Percentiles rank a stretch among this genome's conserved stretches.
These are phyloP conservation scores for Coriaria nepalensis DNA, from an alignment of 306 rosid genomes.

Conservation along the genomic window DNA sequence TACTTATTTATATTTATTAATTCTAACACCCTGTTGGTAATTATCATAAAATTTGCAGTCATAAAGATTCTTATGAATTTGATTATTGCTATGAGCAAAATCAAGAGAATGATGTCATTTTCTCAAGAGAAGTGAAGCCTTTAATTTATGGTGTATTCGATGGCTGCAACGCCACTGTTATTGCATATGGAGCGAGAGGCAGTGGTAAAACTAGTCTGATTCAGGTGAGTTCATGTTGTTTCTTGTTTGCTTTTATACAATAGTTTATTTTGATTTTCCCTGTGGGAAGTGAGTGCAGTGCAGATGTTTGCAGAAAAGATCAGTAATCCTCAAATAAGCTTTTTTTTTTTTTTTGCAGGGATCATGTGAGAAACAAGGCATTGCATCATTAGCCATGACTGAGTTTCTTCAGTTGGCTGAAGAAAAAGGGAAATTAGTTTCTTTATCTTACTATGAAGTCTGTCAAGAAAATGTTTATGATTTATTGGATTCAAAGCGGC, in stretches of 20 bases:
- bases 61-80: conserved; percentile 37
- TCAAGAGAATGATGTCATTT: conserved; percentile 48
- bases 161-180: conserved; percentile 57
- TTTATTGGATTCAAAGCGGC: conserved; percentile 42
- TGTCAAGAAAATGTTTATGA: conserved; percentile 66
- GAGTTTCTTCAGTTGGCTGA: conserved; percentile 50
- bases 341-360: conserved; percentile 38
- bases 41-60: conserved; percentile 26
- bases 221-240: conserved; percentile 39
- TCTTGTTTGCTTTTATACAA: not conserved
- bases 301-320: no score
- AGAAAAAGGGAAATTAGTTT: conserved; percentile 31
- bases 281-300: no score
- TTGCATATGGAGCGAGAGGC: conserved; percentile 75
- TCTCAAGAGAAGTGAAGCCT: conserved; percentile 51
- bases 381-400: conserved; percentile 48
- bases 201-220: conserved; percentile 65
- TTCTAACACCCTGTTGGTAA: not conserved
- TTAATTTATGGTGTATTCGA: conserved; percentile 48
- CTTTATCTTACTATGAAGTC: conserved; percentile 65
- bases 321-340: no score
- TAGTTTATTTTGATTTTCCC: not conserved
- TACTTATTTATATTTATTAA: not conserved
- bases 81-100: conserved; percentile 50
- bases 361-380: conserved; percentile 49